Percentiles rank a stretch among this genome's conserved stretches.
Evolutionary conservation across 1,284 basidiomycete species (phyloP).

Genomic region (Testicularia cyperi): DNA sequence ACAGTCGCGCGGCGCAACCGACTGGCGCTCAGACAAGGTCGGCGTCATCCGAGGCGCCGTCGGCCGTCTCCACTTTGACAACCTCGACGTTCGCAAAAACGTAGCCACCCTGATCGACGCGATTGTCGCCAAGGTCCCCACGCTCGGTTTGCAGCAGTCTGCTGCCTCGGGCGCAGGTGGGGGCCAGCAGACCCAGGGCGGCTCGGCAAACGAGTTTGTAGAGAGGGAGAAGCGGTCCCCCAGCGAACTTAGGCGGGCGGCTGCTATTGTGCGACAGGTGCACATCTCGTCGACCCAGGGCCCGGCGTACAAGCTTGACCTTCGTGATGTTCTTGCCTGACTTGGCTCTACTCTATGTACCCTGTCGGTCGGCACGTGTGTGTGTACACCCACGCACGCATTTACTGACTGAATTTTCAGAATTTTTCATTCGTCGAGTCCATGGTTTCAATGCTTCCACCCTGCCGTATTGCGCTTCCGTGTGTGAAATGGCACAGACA

Average conservation of each 20-base stretch:
- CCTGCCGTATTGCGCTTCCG: too few species aligned
- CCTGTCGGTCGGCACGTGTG: too few species aligned
- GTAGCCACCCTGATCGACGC: slow-evolving; percentile 75
- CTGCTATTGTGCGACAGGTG: slow-evolving; percentile 64
- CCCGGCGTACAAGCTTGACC: slow-evolving; percentile 72
- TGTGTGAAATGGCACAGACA: too few species aligned
- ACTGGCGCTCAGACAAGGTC: slow-evolving; percentile 88
- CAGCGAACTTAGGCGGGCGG: slow-evolving; percentile 40
- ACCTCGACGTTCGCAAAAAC: slow-evolving; percentile 76
- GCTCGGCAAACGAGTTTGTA: too few species aligned
- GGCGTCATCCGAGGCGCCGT: slow-evolving; percentile 77
- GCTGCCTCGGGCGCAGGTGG: too few species aligned
- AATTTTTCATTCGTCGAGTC: not conserved
- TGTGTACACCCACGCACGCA: too few species aligned
- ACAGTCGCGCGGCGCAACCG: slow-evolving; percentile 76
- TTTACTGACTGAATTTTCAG: too few species aligned
- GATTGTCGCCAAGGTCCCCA: slow-evolving; percentile 63
- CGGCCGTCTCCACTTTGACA: slow-evolving; percentile 66
- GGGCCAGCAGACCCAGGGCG: too few species aligned
- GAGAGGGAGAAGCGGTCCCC: slow-evolving; percentile 15
- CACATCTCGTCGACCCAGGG: slow-evolving; percentile 82
- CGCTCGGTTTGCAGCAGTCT: slow-evolving; percentile 20
- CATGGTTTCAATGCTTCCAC: too few species aligned
- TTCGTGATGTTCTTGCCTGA: slow-evolving; percentile 44
- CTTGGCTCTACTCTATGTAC: too few species aligned